phyloP scores from a whole-genome alignment of 768 basidiomycete species.

The Phanerochaete sordida region DNA sequence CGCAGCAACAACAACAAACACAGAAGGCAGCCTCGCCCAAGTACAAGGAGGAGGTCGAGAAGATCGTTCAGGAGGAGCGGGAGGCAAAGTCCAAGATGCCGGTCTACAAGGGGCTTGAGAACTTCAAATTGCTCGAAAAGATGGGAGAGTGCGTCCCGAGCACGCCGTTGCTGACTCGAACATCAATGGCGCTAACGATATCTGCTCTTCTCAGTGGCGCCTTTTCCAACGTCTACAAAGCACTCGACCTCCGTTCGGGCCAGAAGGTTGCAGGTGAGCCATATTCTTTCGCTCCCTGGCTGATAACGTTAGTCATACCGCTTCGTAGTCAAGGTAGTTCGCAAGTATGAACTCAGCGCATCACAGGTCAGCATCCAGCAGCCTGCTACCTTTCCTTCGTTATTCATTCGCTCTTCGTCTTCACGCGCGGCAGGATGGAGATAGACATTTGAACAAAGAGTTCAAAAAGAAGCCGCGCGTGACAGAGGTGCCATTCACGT shows the following conservation, averaged over 20 bases:
- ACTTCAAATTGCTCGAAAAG: constrained; percentile 72
- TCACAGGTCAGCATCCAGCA: constrained; percentile 69
- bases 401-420: constrained; percentile 20
- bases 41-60: constrained; percentile 49
- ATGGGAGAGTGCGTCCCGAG: constrained; percentile 83
- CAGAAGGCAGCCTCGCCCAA: constrained; percentile 21
- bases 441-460: constrained; percentile 89
- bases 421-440: constrained; percentile 60
- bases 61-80: constrained; percentile 73
- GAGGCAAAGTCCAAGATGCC: constrained; percentile 78
- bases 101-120: constrained; percentile 79
- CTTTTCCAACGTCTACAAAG: constrained; percentile 98
- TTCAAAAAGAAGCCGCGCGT: constrained; percentile 98
- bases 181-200: constrained; percentile 13
- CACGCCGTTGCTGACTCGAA: neutral
- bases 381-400: constrained; percentile 22
- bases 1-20: constrained; percentile 28
- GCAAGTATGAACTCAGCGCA: constrained; percentile 88
- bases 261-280: constrained; percentile 75
- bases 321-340: constrained; percentile 81
- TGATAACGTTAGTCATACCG: constrained; percentile 5
- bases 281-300: constrained; percentile 7
- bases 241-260: constrained; percentile 68
- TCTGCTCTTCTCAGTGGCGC: constrained; percentile 61
- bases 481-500: constrained; percentile 78